phyloP scores from a whole-genome alignment of 2,329 filamentous ascomycete species.

The Dactylonectria estremocensis region DNA sequence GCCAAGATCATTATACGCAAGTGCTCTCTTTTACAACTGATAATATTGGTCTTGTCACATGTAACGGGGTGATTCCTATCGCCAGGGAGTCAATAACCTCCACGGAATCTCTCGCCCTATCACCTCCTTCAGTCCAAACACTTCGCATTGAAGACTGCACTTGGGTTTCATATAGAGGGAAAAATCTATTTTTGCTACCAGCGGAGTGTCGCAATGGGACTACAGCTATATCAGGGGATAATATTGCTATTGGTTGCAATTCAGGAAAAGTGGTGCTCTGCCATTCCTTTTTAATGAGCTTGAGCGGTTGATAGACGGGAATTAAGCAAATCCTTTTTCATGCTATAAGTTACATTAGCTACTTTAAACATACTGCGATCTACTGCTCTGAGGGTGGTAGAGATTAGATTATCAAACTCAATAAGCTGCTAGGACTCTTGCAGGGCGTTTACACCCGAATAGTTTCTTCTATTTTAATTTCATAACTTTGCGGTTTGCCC shows the following conservation, averaged over 20 bases:
- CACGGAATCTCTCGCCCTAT: background rate
- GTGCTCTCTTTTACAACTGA: constrained; percentile 4
- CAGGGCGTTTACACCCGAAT: too few relatives aligned
- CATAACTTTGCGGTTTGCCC: too few relatives aligned
- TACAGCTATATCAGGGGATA: background rate
- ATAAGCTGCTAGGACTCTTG: too few relatives aligned
- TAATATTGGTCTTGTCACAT: background rate
- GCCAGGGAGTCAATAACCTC: background rate
- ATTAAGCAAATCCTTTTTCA: too few relatives aligned
- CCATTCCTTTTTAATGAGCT: background rate
- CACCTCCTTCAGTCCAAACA: background rate
- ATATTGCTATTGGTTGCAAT: background rate
- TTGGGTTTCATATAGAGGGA: too few relatives aligned
- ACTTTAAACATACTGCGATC: too few relatives aligned
- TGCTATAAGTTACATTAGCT: too few relatives aligned
- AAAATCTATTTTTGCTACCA: constrained; percentile 9
- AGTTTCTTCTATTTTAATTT: too few relatives aligned
- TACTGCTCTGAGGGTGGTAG: too few relatives aligned
- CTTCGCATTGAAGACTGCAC: background rate
- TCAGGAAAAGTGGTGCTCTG: constrained; percentile 4
- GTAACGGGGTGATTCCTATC: background rate
- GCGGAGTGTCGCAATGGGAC: background rate
- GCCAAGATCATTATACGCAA: background rate
- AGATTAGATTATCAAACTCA: too few relatives aligned
- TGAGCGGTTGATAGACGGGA: too few relatives aligned